These are phyloP conservation scores for Aspergillus oerlinghausenensis DNA, from an alignment of 2,329 filamentous ascomycete genomes.

Conservation along the genomic window DNA sequence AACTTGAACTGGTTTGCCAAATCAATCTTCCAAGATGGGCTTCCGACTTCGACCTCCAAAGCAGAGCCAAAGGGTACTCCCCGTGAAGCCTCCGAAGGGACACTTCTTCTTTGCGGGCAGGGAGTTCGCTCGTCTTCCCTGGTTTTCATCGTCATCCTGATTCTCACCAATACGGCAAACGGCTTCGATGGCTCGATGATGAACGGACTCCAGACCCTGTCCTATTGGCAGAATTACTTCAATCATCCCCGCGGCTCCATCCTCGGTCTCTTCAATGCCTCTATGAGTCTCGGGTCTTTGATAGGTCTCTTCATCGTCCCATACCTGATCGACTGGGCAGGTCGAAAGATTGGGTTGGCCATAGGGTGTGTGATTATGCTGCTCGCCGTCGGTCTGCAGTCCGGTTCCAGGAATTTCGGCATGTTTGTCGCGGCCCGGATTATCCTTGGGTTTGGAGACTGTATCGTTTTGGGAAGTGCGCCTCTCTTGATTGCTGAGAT, in stretches of 20 bases:
- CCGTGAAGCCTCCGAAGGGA: conserved; percentile 16
- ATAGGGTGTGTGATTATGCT: conserved; percentile 16
- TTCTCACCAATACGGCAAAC: conserved; percentile 28
- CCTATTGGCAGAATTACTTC: conserved; percentile 22
- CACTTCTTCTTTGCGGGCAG: conserved; percentile 24
- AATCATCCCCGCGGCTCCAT: conserved; percentile 15
- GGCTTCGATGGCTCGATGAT: conserved; percentile 34
- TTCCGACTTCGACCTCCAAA: conserved; percentile 11
- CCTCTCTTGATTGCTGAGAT: conserved; percentile 24
- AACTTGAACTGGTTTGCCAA: no score
- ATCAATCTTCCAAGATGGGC: conserved; percentile 1
- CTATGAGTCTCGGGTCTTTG: conserved; percentile 16
- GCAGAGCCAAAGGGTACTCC: conserved; percentile 7
- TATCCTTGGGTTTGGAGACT: conserved; percentile 23
- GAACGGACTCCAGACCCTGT: conserved; percentile 25
- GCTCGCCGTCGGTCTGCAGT: conserved; percentile 23
- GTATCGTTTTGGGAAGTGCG: conserved; percentile 16
- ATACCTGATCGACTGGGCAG: conserved; percentile 15
- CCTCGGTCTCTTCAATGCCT: conserved; percentile 19
- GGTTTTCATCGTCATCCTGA: conserved; percentile 28
- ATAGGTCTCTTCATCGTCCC: conserved; percentile 16
- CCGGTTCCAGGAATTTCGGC: conserved; percentile 18
- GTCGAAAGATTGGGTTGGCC: conserved; percentile 12
- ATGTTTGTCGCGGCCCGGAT: conserved; percentile 24
- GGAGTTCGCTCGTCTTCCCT: conserved; percentile 22